A percentile compares a stretch with the other conserved stretches of the same genome.
Evolutionary conservation across 805 yeast species (phyloP).

Genomic region (Wickerhamomyces mucosus): DNA sequence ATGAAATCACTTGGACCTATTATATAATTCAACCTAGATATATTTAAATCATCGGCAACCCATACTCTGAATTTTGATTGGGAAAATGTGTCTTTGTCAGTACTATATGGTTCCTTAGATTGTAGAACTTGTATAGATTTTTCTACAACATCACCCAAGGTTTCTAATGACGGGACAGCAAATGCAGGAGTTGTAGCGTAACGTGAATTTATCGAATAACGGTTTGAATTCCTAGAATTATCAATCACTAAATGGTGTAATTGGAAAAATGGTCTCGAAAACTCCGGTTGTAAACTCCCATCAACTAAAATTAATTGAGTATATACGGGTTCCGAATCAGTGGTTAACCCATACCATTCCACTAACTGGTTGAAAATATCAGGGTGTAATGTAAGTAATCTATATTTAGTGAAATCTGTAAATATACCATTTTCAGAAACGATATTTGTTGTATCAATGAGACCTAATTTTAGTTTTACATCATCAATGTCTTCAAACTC

Average conservation of each 20-base stretch:
- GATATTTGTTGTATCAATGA: constrained; percentile 35
- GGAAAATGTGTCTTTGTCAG: not conserved
- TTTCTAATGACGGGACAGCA: constrained; percentile 25
- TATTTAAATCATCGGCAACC: constrained; percentile 12
- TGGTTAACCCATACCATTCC: constrained; percentile 46
- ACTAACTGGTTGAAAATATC: constrained; percentile 34
- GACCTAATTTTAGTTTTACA: constrained; percentile 13
- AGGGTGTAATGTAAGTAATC: constrained; percentile 31
- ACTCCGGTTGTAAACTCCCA: constrained; percentile 23
- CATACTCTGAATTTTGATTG: constrained; percentile 14
- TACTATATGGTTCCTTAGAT: constrained; percentile 7
- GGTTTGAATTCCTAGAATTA: constrained; percentile 1
- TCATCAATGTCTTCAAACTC: constrained; percentile 6
- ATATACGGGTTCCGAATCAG: constrained; percentile 26
- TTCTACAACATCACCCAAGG: constrained; percentile 12
- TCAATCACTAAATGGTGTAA: constrained; percentile 23
- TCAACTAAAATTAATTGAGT: constrained; percentile 24
- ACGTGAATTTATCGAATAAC: constrained; percentile 6
- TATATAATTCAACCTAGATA: constrained; percentile 8
- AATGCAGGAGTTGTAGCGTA: constrained; percentile 19
- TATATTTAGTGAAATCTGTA: constrained; percentile 21
- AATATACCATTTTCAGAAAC: constrained; percentile 37
- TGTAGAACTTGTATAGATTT: constrained; percentile 9
- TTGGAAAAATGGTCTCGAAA: constrained; percentile 26
- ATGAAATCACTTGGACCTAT: constrained; percentile 22